phyloP scores from a whole-genome alignment of 2,329 filamentous ascomycete genomes.

The Penicillium psychrosexuale region DNA sequence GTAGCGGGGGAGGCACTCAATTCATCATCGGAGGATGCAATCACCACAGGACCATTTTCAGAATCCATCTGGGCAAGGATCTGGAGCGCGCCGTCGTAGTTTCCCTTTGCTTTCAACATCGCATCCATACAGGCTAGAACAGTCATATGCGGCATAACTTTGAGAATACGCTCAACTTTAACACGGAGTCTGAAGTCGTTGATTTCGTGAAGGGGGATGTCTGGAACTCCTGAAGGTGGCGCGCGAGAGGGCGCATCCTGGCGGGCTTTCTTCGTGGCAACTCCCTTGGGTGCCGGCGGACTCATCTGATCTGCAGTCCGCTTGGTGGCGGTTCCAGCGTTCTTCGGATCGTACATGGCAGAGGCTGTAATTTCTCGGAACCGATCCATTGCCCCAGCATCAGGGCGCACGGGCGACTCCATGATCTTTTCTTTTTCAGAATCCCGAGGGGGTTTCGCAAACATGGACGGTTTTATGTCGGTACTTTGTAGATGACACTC shows the following conservation, averaged over 20 bases:
- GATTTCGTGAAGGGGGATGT: constrained; percentile 51
- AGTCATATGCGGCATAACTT: constrained; percentile 47
- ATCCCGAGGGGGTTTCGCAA: constrained; percentile 47
- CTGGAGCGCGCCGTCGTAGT: constrained; percentile 55
- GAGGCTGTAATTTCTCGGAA: constrained; percentile 47
- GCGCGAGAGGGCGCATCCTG: constrained; percentile 48
- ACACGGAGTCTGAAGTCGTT: constrained; percentile 48
- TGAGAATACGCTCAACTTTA: constrained; percentile 54
- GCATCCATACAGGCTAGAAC: constrained; percentile 51
- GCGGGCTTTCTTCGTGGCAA: constrained; percentile 39
- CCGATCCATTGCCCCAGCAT: constrained; percentile 27
- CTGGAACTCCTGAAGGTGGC: constrained; percentile 38
- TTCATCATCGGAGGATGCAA: constrained; percentile 43
- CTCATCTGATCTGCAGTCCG: constrained; percentile 46
- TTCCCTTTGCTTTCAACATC: constrained; percentile 50
- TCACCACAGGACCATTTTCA: constrained; percentile 1
- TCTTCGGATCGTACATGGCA: constrained; percentile 42
- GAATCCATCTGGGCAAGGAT: constrained; percentile 39
- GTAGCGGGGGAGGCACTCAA: constrained; percentile 25
- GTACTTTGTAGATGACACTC: constrained; percentile 46
- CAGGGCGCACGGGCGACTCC: constrained; percentile 40
- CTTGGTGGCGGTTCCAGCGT: constrained; percentile 28
- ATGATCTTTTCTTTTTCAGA: constrained; percentile 41
- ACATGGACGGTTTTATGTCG: constrained; percentile 61
- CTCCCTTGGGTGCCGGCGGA: constrained; percentile 34